A percentile compares a stretch with the other conserved stretches of the same genome.
phyloP scores from a whole-genome alignment of 768 basidiomycete genomes.

The Collybia nuda region DNA sequence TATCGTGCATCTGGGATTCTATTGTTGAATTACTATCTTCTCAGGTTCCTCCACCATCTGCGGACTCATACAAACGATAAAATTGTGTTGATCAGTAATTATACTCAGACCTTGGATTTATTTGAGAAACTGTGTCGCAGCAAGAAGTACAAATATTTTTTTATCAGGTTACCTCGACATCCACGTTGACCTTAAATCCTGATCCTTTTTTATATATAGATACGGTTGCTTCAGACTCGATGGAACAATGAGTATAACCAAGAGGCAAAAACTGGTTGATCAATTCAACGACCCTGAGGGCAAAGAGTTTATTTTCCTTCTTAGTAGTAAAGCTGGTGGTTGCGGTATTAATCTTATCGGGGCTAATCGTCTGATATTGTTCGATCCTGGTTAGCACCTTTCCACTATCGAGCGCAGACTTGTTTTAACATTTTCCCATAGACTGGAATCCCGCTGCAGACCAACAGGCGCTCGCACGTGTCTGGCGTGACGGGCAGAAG shows the following conservation, averaged over 20 bases:
- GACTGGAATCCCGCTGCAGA: slow-evolving; percentile 99
- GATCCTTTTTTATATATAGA: slow-evolving; percentile 42
- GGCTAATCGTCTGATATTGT: slow-evolving; percentile 92
- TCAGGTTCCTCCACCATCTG: slow-evolving; percentile 83
- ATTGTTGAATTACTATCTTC: not conserved
- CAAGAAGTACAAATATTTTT: slow-evolving; percentile 65
- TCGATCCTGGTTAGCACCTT: slow-evolving; percentile 75
- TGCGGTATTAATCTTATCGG: slow-evolving; percentile 98
- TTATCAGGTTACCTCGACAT: not conserved
- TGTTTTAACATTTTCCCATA: slow-evolving; percentile 24
- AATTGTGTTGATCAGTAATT: slow-evolving; percentile 96
- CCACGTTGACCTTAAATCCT: not conserved
- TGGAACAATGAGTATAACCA: slow-evolving; percentile 89
- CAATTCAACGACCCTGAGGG: slow-evolving; percentile 93
- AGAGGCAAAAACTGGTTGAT: slow-evolving; percentile 94
- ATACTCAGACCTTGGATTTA: slow-evolving; percentile 91
- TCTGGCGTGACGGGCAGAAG: slow-evolving; percentile 99
- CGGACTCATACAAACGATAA: slow-evolving; percentile 85
- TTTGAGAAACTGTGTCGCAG: slow-evolving; percentile 86
- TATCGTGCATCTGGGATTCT: not conserved
- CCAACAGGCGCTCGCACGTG: slow-evolving; percentile 96
- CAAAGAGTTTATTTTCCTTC: slow-evolving; percentile 91
- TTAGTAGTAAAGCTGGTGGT: slow-evolving; percentile 95
- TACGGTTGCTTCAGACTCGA: slow-evolving; percentile 93
- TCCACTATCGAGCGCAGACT: not conserved